Base-by-base conservation (phyloP, 202 grass and related monocot genomes). In the Saccharum hybrid region DNA sequence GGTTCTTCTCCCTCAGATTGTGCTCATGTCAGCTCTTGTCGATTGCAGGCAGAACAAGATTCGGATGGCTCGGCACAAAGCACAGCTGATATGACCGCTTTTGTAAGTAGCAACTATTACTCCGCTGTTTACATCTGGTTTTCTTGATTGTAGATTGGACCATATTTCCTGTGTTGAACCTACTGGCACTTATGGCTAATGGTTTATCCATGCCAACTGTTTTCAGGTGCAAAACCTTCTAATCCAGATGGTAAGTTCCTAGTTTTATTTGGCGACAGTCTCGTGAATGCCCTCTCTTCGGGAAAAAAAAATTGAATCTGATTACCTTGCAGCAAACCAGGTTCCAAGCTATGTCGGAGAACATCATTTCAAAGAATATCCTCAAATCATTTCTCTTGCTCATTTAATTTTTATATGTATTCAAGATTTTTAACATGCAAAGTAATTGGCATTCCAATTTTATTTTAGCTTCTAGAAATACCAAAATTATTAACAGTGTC, bases 321-420 rank as follows among this genome's bases (percentile, higher is more conserved):
- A 81, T 80, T 36, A 15, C 54, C 67, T 85, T 94, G 82, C 92
- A 98, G 95, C 88, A 94, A 90, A 91, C 84, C 37, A 90, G 92
- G 88, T 98, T 94, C 82, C 88, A 94, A 81, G 74, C 87, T 36
- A 93, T 98, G 92, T 92, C 95, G 2, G 95, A 94, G 61, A 91
- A 86, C 76, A 94, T 98, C 71, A 88, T 98, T 78, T 85, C 89
- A 23, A 98, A 92, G 76, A 98, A 98, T 98, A 98, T 98, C 95
- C 95, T 94, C 31, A 30, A 59, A 86, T 30, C 26, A 65, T 67
- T 83, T 56, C 11, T 38, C 15, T 14, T 38, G 37, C 80, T 4
- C n/a, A 33, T 12, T 69, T 61, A 16, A 5, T 1, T 74, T 67
- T 38, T 62, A 21, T 23, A 4, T 74, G 46, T 71, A 22, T 74